Base-by-base conservation (phyloP, 2,329 filamentous ascomycete genomes). In the Hypoxylon rubiginosum region DNA sequence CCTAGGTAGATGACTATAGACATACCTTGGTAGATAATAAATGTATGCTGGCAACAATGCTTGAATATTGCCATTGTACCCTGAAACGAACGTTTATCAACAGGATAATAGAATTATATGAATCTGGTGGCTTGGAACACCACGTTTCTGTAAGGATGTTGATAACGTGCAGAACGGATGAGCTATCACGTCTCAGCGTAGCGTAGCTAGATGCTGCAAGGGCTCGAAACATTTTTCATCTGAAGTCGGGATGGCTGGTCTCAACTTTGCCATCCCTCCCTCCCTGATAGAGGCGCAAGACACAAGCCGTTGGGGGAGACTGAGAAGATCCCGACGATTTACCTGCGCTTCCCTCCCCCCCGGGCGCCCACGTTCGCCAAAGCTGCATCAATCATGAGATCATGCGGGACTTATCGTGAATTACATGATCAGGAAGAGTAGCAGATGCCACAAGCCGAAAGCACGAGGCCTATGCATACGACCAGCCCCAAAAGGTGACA, bases 71-170 rank as follows among this genome's bases (percentile, higher is more conserved):
- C n/a, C 46, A 32, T 63, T 10, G 46, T 24, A 17, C n/a, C 45
- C 48, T 48, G 32, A 54, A 50, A 56, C 19, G 34, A 32, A 58
- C 32, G 26, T 56, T 51, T 58, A 66, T 61, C 49, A 39, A 61
- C 54, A 32, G 24, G 45, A 49, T 62, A 28, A 57, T 54, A 59
- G 17, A 66, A 45, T 55, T 46, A 53, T 54, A 60, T 66, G n/a
- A 39, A 49, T 30, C 24, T 58, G 49, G 66, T 68, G 66, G 68
- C 68, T 69, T 71, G 61, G 66, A 63, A 71, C 66, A 67, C 68
- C 68, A 71, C 68, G 68, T 71, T 71, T 60, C 58, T 65, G 68
- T 69, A 69, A 65, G 63, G 64, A 63, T 69, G 66, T 62, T 56
- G 45, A 62, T 46, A 68, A 63, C 66, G 56, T 65, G 61, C 48